Conservation (phyloP, 768 basidiomycete genomes). For the Polyporus arcularius region DNA sequence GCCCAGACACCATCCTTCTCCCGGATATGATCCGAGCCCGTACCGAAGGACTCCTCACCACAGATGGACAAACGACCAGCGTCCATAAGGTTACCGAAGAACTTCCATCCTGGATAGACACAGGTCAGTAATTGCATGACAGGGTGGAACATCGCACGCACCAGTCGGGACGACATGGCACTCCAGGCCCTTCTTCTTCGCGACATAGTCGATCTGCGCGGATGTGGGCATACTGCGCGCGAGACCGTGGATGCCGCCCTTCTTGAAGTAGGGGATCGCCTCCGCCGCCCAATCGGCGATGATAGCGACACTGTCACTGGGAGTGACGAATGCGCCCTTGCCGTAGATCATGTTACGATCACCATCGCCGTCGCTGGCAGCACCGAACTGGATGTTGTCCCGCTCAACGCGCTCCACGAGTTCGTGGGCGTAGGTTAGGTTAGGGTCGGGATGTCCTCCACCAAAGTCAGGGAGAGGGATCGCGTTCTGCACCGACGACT, state of each 20-base stretch:
- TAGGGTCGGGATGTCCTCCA: conserved; percentile 97
- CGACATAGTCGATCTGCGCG: conserved; percentile 95
- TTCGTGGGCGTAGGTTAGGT: conserved; percentile 93
- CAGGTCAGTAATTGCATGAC: background rate
- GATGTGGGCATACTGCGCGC: conserved; percentile 98
- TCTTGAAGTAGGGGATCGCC: conserved; percentile 88
- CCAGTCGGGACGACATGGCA: conserved; percentile 97
- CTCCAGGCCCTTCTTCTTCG: conserved; percentile 89
- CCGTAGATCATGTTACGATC: conserved; percentile 99
- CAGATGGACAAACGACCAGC: conserved; percentile 97
- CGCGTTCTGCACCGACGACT: conserved; percentile 86
- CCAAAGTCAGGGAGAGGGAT: conserved; percentile 93
- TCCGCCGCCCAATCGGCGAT: conserved; percentile 94
- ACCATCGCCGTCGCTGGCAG: conserved; percentile 96
- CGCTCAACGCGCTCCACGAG: conserved; percentile 92
- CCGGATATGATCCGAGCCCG: conserved; percentile 99
- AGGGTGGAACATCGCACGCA: conserved; percentile 32
- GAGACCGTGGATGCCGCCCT: conserved; percentile 90
- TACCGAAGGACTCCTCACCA: conserved; percentile 98
- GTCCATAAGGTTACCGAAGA: conserved; percentile 99
- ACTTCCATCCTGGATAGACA: conserved; percentile 83
- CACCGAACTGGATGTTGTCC: conserved; percentile 86
- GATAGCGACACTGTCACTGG: conserved; percentile 96
- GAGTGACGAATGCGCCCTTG: conserved; percentile 96
- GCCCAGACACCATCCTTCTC: conserved; percentile 99